These are phyloP conservation scores for Hericium alpestre DNA, from an alignment of 768 basidiomycete species.

Conservation along the genomic window DNA sequence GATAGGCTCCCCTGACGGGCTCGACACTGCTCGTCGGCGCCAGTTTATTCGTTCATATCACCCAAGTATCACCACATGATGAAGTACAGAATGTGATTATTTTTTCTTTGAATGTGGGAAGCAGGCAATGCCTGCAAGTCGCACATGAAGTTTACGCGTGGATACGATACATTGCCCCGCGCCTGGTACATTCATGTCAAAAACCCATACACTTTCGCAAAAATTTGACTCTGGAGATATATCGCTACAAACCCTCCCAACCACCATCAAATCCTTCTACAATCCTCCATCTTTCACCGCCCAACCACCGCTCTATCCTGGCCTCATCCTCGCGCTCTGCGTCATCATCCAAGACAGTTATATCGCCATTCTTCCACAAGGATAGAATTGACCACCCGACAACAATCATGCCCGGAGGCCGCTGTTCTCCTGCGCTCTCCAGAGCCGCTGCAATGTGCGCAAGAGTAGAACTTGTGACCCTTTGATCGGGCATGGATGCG, in stretches of 20 bases:
- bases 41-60: not conserved
- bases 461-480: conserved; percentile 72
- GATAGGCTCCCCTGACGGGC: too few species aligned
- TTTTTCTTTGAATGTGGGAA: too few species aligned
- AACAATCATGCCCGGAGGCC: conserved; percentile 94
- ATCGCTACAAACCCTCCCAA: conserved; percentile 20
- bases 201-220: not conserved
- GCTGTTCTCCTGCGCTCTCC: conserved; percentile 69
- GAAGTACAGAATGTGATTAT: not conserved
- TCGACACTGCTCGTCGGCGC: not conserved
- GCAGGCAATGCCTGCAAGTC: too few species aligned
- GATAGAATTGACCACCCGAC: conserved; percentile 87
- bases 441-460: conserved; percentile 59
- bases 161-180: not conserved
- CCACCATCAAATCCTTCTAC: conserved; percentile 48
- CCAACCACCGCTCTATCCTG: conserved; percentile 53
- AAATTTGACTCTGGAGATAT: not conserved
- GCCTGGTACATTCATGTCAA: not conserved
- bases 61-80: not conserved
- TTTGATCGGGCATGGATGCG: conserved; percentile 88
- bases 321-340: conserved; percentile 31
- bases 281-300: conserved; percentile 48
- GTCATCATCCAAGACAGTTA: conserved; percentile 56
- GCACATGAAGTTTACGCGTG: too few species aligned
- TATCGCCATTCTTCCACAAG: conserved; percentile 62